Evolutionary conservation across 306 rosid species (phyloP).

Genomic region (Fragaria vesca): DNA sequence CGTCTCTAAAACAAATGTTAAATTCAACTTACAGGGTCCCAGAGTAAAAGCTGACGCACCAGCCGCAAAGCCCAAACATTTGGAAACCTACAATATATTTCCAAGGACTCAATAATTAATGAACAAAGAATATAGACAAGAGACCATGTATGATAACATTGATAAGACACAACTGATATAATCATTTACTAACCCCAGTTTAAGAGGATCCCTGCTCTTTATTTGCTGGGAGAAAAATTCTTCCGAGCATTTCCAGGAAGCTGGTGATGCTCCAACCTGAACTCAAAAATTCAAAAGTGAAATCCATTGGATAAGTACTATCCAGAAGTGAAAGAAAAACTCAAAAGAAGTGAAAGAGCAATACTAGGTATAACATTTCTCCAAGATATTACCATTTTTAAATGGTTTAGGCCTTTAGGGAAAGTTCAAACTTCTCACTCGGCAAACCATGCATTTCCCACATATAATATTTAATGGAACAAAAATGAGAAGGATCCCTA

Average conservation of each 20-base stretch:
- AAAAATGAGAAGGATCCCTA: neutral
- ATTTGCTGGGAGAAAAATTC: slow-evolving; percentile 80
- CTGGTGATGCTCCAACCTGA: slow-evolving; percentile 76
- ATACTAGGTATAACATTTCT: neutral
- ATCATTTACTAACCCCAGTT: slow-evolving; percentile 64
- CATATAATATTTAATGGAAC: neutral
- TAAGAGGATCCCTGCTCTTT: slow-evolving; percentile 86
- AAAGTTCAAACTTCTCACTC: neutral
- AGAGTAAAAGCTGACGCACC: slow-evolving; percentile 71
- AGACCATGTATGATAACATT: slow-evolving; percentile 6
- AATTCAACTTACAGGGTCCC: slow-evolving; percentile 76
- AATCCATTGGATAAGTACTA: neutral
- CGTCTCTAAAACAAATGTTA: neutral
- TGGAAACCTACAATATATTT: slow-evolving; percentile 57
- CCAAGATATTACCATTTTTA: neutral
- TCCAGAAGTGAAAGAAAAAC: neutral
- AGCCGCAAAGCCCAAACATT: slow-evolving; percentile 76
- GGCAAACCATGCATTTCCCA: neutral
- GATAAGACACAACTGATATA: slow-evolving; percentile 16
- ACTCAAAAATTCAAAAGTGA: slow-evolving; percentile 21
- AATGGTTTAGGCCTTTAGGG: neutral
- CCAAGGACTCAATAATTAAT: slow-evolving; percentile 10
- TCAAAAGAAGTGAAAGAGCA: neutral
- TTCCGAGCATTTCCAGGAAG: slow-evolving; percentile 97
- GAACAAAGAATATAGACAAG: slow-evolving; percentile 1